Conservation (phyloP, 371 early-diverging fungal species). For the Mortierella sp. region DNA sequence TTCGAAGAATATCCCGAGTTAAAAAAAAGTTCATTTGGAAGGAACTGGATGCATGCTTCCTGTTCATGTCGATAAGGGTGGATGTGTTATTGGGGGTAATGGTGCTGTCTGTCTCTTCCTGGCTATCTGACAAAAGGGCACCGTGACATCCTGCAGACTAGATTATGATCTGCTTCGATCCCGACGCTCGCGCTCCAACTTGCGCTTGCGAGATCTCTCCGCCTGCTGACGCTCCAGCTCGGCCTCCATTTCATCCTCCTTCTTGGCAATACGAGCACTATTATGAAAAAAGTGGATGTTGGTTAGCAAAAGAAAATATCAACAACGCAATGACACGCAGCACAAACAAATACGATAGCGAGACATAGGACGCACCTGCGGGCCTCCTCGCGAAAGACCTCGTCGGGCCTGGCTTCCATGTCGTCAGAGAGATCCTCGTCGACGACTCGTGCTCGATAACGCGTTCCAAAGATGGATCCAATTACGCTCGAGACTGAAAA, state of each 20-base stretch:
- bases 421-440: conserved; percentile 70
- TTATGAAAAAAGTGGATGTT: background rate
- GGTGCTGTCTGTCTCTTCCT: too few species aligned
- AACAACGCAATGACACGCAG: background rate
- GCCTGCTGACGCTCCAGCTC: conserved; percentile 73
- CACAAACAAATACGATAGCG: too few species aligned
- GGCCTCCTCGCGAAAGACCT: conserved; percentile 70
- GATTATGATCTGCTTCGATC: background rate
- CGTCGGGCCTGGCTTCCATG: conserved; percentile 72
- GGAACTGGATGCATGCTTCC: too few species aligned
- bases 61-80: too few species aligned
- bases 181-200: conserved; percentile 31
- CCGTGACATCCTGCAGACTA: background rate
- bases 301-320: background rate
- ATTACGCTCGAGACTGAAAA: conserved; percentile 65
- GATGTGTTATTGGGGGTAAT: too few species aligned
- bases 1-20: too few species aligned
- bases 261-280: conserved; percentile 66
- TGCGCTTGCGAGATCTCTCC: conserved; percentile 73
- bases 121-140: background rate
- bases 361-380: conserved; percentile 59
- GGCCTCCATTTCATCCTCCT: conserved; percentile 60
- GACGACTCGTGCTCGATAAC: conserved; percentile 52
- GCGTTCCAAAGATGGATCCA: conserved; percentile 63
- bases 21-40: too few species aligned